These are phyloP conservation scores for Pulicaria dysenterica DNA, from an alignment of 129 eudicot species.

Conservation along the genomic window DNA sequence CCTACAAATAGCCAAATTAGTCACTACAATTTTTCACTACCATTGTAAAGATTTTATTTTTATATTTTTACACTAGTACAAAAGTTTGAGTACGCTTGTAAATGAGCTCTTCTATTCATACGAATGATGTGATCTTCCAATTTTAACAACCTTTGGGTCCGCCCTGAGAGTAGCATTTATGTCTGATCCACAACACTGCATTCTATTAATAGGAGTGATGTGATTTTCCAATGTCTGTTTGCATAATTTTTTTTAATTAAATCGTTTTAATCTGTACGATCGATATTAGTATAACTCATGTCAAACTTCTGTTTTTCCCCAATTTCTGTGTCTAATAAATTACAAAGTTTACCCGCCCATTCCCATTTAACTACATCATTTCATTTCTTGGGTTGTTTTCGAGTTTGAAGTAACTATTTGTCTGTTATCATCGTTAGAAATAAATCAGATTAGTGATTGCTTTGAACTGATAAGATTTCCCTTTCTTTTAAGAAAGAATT, in stretches of 20 bases:
- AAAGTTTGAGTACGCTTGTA: too few species aligned
- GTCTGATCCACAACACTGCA: too few species aligned
- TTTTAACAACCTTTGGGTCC: slow-evolving; percentile 13
- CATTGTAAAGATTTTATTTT: too few species aligned
- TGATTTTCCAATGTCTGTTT: too few species aligned
- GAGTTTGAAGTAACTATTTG: not conserved
- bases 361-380: not conserved
- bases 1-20: not conserved
- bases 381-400: not conserved
- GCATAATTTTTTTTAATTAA: too few species aligned
- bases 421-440: not conserved
- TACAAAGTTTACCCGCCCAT: not conserved
- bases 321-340: not conserved
- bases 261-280: too few species aligned
- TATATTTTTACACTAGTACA: too few species aligned
- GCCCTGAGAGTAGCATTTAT: not conserved
- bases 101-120: too few species aligned
- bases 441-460: not conserved
- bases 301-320: not conserved
- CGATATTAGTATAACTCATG: too few species aligned
- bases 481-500: not conserved
- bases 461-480: not conserved
- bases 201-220: too few species aligned
- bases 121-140: not conserved
- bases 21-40: too few species aligned